A percentile compares a stretch with the other conserved stretches of the same genome.
These are phyloP conservation scores for Spizellomyces punctatus DNA, from an alignment of 192 early-diverging fungal genomes.

Conservation along the genomic window DNA sequence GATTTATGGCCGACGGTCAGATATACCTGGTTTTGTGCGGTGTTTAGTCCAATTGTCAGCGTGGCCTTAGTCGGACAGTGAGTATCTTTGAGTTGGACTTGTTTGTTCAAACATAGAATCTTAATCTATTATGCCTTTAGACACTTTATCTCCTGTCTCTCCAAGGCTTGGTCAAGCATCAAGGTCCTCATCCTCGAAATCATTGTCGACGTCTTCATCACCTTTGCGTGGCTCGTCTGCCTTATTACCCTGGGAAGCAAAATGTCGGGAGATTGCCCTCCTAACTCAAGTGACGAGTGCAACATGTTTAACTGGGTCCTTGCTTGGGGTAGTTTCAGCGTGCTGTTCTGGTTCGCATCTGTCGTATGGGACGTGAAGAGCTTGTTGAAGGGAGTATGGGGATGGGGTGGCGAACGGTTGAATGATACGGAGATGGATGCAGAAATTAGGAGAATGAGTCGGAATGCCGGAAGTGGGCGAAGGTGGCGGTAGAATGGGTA, in stretches of 20 bases:
- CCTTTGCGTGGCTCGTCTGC: slow-evolving; percentile 29
- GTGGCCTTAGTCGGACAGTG: slow-evolving; percentile 44
- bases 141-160: slow-evolving; percentile 43
- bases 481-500: slow-evolving; percentile 8
- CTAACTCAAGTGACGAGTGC: slow-evolving; percentile 14
- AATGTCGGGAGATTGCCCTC: slow-evolving; percentile 16
- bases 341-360: slow-evolving; percentile 31
- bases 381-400: slow-evolving; percentile 23
- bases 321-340: slow-evolving; percentile 33
- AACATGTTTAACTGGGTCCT: slow-evolving; percentile 37
- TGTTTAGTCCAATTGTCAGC: slow-evolving; percentile 32
- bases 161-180: slow-evolving; percentile 43
- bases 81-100: slow-evolving; percentile 9
- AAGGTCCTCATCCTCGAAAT: slow-evolving; percentile 36
- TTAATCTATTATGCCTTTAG: slow-evolving; percentile 18
- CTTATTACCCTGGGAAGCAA: slow-evolving; percentile 4
- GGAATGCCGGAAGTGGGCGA: slow-evolving; percentile 15
- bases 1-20: slow-evolving; percentile 22
- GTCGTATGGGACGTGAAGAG: slow-evolving; percentile 33
- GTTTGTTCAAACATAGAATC: not conserved
- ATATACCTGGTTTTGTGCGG: slow-evolving; percentile 39
- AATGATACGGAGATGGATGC: slow-evolving; percentile 37
- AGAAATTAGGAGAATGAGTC: slow-evolving; percentile 30
- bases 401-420: slow-evolving; percentile 37
- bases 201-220: slow-evolving; percentile 29